Evolutionary conservation across 345 rosid genomes (phyloP).

Genomic region (Brassica cretica): DNA sequence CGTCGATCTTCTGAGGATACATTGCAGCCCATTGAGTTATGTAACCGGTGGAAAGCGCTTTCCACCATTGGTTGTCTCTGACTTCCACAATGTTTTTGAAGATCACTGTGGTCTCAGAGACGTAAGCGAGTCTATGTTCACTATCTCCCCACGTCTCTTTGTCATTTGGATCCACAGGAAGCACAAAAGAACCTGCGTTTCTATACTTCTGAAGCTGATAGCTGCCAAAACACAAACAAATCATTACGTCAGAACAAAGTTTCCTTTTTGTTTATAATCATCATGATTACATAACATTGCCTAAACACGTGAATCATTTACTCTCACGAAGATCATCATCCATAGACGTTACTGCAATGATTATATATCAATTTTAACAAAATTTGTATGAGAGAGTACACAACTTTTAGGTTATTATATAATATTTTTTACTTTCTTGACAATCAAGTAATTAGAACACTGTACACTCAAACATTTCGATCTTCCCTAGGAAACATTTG

Average conservation of each 20-base stretch:
- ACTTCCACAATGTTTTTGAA: slow-evolving; percentile 93
- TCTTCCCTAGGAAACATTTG: neutral
- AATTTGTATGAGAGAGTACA: neutral
- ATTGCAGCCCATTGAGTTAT: slow-evolving; percentile 96
- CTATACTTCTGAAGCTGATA: slow-evolving; percentile 98
- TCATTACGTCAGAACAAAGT: slow-evolving; percentile 13
- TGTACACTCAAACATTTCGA: slow-evolving; percentile 4
- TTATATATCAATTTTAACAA: neutral
- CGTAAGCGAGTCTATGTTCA: slow-evolving; percentile 93
- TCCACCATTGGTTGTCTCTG: slow-evolving; percentile 99
- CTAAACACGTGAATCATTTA: slow-evolving; percentile 23
- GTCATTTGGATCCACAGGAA: slow-evolving; percentile 85
- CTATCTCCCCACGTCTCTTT: slow-evolving; percentile 98
- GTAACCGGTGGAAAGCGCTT: slow-evolving; percentile 78
- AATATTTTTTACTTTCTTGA: neutral
- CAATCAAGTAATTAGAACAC: neutral
- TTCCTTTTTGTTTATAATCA: neutral
- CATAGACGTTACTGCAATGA: slow-evolving; percentile 25
- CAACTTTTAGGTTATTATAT: neutral
- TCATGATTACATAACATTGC: neutral
- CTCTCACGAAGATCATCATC: slow-evolving; percentile 31
- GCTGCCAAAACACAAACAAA: slow-evolving; percentile 46
- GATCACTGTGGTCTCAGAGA: slow-evolving; percentile 92
- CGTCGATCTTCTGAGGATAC: slow-evolving; percentile 92
- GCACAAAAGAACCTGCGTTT: slow-evolving; percentile 84